Base-by-base conservation (phyloP, 352 stramenopile species). In the Peronospora belbahrii region DNA sequence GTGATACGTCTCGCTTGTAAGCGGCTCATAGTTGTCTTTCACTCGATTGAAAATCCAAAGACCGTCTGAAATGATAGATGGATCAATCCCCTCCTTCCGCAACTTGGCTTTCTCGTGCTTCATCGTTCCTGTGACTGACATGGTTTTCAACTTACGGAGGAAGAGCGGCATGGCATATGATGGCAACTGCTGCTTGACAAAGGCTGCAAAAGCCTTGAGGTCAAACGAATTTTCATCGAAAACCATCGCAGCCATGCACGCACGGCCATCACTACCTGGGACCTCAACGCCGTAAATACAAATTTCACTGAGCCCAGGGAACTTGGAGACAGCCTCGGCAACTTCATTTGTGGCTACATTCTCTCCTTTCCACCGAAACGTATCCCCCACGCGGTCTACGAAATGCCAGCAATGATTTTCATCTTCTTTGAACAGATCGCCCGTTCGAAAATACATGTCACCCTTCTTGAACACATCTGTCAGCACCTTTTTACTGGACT, bases 301-400 rank as follows among this genome's bases (percentile, higher is more conserved):
- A n/a, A 87, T 67, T 19, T 88, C 78, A 17, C 74, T 72, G 36
- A 96, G 56, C 1, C 75, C 78, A 0, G 75, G 66, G 45, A 92
- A 94, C 43, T 74, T 64, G 22, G 73, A 76, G 15, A 97, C 59
- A 2, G 78, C 78, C 33, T 92, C 68, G 0, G 74, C 67, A 6
- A 97, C 85, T 56, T 97, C 85, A 39, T 83, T 93, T 2, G 88
- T 97, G 30, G 83, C 78, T 11, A 96, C 84, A 46, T 97, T 97
- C 48, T 97, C 88, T 17, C 89, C 89, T 42, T 97, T 97, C 85
- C 88, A 97, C 11, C 89, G 77, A 55, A 96, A 97, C 13, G 88
- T 97, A 50, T 97, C 89, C 17, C 89, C 89, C 11, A 96, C 76
- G 13, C 89, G 80, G 44, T 97, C 90, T 3, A 94, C 64, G 42